Conservation (phyloP, 768 basidiomycete genomes). For the Terana coerulea region DNA sequence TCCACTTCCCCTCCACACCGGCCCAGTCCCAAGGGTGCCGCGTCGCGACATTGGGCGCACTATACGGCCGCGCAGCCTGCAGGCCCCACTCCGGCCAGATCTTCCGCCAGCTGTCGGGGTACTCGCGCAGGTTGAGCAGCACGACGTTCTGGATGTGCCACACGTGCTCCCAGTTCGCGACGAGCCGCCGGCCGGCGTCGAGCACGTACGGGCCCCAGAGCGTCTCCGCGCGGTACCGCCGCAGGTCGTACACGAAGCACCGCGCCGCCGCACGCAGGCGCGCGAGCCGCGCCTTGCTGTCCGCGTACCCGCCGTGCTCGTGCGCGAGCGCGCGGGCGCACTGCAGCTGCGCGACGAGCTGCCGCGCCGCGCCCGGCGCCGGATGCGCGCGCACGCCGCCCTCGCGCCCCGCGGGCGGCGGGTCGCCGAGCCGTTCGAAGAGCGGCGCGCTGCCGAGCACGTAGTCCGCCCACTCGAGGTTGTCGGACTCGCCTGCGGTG, state of each 20-base stretch:
- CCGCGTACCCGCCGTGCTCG: conserved; percentile 28
- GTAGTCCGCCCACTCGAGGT: conserved; percentile 43
- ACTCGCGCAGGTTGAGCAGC: conserved; percentile 23
- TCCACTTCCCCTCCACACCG: conserved; percentile 73
- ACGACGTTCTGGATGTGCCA: conserved; percentile 44
- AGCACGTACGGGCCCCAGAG: conserved; percentile 57
- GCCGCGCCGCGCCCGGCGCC: conserved; percentile 19
- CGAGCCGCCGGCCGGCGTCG: conserved; percentile 18
- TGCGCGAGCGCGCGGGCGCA: conserved; percentile 45
- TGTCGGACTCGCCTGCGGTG: conserved; percentile 29
- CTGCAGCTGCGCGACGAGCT: conserved; percentile 42
- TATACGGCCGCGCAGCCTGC: conserved; percentile 49
- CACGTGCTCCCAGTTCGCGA: conserved; percentile 62
- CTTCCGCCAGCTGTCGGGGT: conserved; percentile 26
- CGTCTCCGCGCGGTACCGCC: conserved; percentile 47
- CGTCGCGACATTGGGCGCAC: conserved; percentile 41
- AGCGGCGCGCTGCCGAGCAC: conserved; percentile 35
- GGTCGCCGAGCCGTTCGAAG: neutral
- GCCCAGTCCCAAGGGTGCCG: conserved; percentile 57
- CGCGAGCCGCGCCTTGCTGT: conserved; percentile 22
- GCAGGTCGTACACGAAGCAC: conserved; percentile 60
- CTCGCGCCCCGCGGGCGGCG: neutral
- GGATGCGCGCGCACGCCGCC: neutral
- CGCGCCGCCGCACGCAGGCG: conserved; percentile 44
- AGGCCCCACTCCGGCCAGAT: conserved; percentile 48